Evolutionary conservation across 257 asterid genomes (phyloP), one percentile per base, ranked within the genome.

Genomic region (Linaria vulgaris): DNA sequence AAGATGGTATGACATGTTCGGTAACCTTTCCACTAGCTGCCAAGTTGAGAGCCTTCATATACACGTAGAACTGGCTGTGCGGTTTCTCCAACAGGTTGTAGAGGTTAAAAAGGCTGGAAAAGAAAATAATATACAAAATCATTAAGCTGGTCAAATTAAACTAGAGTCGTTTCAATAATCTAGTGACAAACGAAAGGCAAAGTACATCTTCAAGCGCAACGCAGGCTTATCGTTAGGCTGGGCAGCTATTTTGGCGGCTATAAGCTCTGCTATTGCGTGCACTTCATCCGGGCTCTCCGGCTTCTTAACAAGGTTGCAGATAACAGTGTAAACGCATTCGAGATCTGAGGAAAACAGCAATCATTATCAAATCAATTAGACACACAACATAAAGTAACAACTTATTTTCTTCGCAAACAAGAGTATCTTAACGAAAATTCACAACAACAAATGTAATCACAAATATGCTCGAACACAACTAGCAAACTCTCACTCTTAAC

Each of bases 1-100:
- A 79, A 17, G 99, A 85, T n/a, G 95, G 88, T 20, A 84, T 22
- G 51, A 90, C 80, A 65, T 81, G 87, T 64, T 94, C 99, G 12
- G 90, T 80, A 39, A 81, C 92, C 74, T 90, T 90, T 58, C 90
- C 96, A 61, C 50, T 70, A 52, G 70, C 49, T 69, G 95, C 97
- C 81, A 94, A 78, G 71, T 77, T 81, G 62, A 94, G 95, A 62
- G 96, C 88, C 84, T 84, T 85, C 95, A 85, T 78, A 79, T 87
- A 94, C 73, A 94, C 96, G 49, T 70, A 70, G 79, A 87, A 90
- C 55, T 86, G 90, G 86, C 99, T 87, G 65, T 84, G 85, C 22
- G 99, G 84, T 79, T 81, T 81, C 83, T 90, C 96, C 90, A 94
- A 61, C 30, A 90, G 79, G 72, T 94, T 94, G 83, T 85, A 94